Evolutionary conservation across 306 rosid species (phyloP).

Genomic region (Citrullus colocynthis): DNA sequence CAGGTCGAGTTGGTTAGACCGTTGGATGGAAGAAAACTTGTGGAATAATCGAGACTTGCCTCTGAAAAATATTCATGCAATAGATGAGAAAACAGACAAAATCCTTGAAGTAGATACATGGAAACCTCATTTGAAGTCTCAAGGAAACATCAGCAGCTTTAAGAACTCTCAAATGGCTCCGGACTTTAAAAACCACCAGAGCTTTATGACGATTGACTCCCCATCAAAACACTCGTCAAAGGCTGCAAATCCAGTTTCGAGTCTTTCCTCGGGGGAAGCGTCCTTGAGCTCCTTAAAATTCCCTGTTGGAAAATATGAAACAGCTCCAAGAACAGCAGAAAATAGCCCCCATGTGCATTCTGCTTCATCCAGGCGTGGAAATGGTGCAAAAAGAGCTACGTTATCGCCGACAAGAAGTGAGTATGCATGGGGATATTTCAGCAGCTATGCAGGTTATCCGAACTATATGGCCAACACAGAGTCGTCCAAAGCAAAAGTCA

Average conservation of each 20-base stretch:
- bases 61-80: slow-evolving; percentile 17
- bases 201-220: slow-evolving; percentile 27
- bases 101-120: slow-evolving; percentile 95
- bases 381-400: slow-evolving; percentile 37
- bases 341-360: slow-evolving; percentile 59
- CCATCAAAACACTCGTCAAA: slow-evolving; percentile 39
- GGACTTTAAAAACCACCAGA: slow-evolving; percentile 21
- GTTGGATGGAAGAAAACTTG: slow-evolving; percentile 82
- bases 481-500: slow-evolving; percentile 70
- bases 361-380: slow-evolving; percentile 54
- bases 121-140: slow-evolving; percentile 60
- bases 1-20: slow-evolving; percentile 53
- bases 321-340: slow-evolving; percentile 28
- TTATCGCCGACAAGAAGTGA: slow-evolving; percentile 76
- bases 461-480: slow-evolving; percentile 89
- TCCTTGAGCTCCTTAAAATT: slow-evolving; percentile 23
- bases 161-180: slow-evolving; percentile 32
- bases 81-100: slow-evolving; percentile 71
- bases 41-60: slow-evolving; percentile 32
- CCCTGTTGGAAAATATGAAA: slow-evolving; percentile 42
- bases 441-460: slow-evolving; percentile 45
- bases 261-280: slow-evolving; percentile 26
- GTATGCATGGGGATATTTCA: slow-evolving; percentile 49
- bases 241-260: slow-evolving; percentile 19
- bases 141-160: slow-evolving; percentile 20